These are phyloP conservation scores for Paramyrothecium roridum DNA, from an alignment of 2,329 filamentous ascomycete species.

Conservation along the genomic window DNA sequence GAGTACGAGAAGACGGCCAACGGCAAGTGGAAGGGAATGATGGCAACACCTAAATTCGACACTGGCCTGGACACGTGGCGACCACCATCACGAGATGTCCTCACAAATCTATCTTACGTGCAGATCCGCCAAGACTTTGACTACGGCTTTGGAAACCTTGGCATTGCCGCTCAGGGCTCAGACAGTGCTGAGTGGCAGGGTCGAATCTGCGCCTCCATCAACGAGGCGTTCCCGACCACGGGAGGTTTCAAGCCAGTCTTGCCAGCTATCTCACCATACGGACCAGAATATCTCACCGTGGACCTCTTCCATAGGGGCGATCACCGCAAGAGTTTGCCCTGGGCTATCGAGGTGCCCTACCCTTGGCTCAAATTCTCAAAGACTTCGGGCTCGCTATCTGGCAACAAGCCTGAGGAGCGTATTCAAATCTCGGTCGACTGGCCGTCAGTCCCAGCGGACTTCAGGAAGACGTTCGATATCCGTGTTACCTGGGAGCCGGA, in stretches of 20 bases:
- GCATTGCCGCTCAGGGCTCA: conserved; percentile 47
- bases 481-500: not conserved
- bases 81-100: conserved; percentile 41
- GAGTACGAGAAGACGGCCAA: not conserved
- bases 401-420: not conserved
- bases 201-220: conserved; percentile 49
- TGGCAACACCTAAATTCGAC: conserved; percentile 49
- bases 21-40: conserved; percentile 5
- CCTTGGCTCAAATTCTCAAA: conserved; percentile 7
- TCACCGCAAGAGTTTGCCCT: conserved; percentile 15
- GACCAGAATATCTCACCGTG: conserved; percentile 38
- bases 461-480: not conserved
- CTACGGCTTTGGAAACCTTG: conserved; percentile 39
- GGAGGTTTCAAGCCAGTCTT: conserved; percentile 31
- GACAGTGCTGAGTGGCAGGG: conserved; percentile 52
- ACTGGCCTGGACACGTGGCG: conserved; percentile 7
- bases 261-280: conserved; percentile 40
- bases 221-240: conserved; percentile 21
- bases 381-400: not conserved
- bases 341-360: conserved; percentile 22
- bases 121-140: conserved; percentile 32
- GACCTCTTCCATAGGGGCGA: conserved; percentile 47
- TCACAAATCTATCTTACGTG: conserved; percentile 45
- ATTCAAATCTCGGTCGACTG: not conserved
- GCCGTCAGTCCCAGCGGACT: not conserved